Base-by-base conservation (phyloP, 352 stramenopile species). In the Globisporangium alternatum region DNA sequence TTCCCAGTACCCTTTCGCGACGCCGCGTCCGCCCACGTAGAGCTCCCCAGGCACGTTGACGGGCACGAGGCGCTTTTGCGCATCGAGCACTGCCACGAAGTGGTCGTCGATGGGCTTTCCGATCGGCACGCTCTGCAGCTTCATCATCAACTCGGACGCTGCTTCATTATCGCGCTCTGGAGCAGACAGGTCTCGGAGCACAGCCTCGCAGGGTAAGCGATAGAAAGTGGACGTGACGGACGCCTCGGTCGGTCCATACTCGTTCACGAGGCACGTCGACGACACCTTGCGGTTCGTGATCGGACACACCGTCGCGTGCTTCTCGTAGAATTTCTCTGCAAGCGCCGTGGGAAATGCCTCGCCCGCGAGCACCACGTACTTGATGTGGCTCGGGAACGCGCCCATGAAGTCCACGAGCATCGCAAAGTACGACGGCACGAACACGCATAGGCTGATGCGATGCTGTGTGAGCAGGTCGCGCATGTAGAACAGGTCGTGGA, bases 1-100 rank as follows among this genome's bases (percentile, higher is more conserved):
- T 15, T 9, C 86, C 70, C 82, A 87, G 69, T 96, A 96, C 1
- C 86, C 86, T 10, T 55, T 51, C 1, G 83, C 82, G 45, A 96
- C 75, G 54, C 86, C 84, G 10, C 51, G 48, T 0, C 88, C 88
- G 19, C 83, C 83, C 28, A 96, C 77, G 57, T 78, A 95, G 9
- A 96, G 71, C 59, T 90, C 81, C 0, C 86, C 83, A 1, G 71
- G 60, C 0, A 91, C 72, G 15, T 88, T 83, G 5, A 72, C 60
- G 0, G 80, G 78, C 17, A 87, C 75, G 2, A 83, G 67, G 21
- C 72, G 69, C 49, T 77, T 71, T 15, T 69, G 25, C 0, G 79
- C 53, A 55, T 93, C 81, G 6, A 93, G 58, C 1, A 93, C 76
- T 37, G 85, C 33, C 0, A 78, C 56, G 2, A 65, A 72, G 30